Evolutionary conservation across 2,329 filamentous ascomycete species (phyloP), one percentile per base, ranked within the genome.

Genomic region (Fusarium nygamai): DNA sequence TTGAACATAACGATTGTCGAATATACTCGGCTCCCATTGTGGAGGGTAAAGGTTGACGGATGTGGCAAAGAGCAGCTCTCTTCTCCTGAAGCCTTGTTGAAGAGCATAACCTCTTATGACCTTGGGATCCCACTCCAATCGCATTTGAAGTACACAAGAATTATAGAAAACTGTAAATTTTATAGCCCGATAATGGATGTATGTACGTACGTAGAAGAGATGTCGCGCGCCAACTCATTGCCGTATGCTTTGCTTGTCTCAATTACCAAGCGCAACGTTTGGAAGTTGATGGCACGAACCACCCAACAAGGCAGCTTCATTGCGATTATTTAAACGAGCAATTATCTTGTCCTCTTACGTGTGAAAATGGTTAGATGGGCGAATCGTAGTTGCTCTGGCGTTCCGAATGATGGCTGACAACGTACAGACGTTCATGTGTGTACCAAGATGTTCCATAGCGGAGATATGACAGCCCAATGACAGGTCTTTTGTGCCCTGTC

Each of bases 21-120:
- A 14, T 34, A 6, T 53, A 4, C 31, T 53, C 19, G 1, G 13
- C 5, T 11, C n/a, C 17, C n/a, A 34, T 0, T 6, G 0, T 3
- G 8, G 12, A 34, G 12, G 48, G 3, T n/a, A 10, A 8, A 51
- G 13, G 13, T 38, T 38, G 34, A 17, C 4, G 19, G 14, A 6
- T 29, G 33, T 54, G 33, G 51, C 51, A 22, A 29, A n/a, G 8
- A 27, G 3, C n/a, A 38, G 6, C 1, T n/a, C 14, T 29, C 0
- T 20, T 27, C 31, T 36, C 50, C 31, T 20, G 17, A 16, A 24
- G 31, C 6, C 22, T 34, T 24, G 22, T 24, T 24, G 13, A 16
- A 16, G 48, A 34, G 17, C 8, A 34, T 12, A 16, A 36, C n/a
- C 1, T 34, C 6, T 8, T 3, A 2, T 0, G 7, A 31, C 5